These are phyloP conservation scores for Hibiscus trionum DNA, from an alignment of 345 rosid genomes.

Conservation along the genomic window DNA sequence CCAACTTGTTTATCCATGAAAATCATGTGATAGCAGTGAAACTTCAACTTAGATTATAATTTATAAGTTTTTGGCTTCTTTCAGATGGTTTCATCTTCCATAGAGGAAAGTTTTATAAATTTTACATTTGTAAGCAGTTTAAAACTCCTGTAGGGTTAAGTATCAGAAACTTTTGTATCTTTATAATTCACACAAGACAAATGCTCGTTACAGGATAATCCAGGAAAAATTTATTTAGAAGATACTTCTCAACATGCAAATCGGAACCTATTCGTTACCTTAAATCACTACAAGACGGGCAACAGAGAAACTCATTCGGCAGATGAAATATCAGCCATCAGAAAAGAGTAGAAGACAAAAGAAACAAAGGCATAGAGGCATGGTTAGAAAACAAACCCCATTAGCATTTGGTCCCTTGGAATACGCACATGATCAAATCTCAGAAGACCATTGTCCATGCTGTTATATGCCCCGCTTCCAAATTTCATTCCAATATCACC, in stretches of 20 bases:
- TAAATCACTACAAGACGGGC: not conserved
- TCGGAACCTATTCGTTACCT: not conserved
- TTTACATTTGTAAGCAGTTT: not conserved
- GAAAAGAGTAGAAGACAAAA: not conserved
- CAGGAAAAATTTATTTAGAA: not conserved
- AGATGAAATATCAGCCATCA: not conserved
- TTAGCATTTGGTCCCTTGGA: slow-evolving; percentile 89
- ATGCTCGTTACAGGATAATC: not conserved
- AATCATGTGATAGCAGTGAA: not conserved
- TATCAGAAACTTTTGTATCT: not conserved
- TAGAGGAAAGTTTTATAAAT: not conserved
- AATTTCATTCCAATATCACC: slow-evolving; percentile 96
- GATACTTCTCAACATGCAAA: not conserved
- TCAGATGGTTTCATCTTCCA: not conserved
- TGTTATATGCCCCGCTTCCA: slow-evolving; percentile 88
- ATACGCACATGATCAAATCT: slow-evolving; percentile 86
- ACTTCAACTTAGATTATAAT: not conserved
- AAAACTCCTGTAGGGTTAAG: not conserved
- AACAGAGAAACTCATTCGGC: not conserved
- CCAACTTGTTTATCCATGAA: not conserved
- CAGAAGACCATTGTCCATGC: slow-evolving; percentile 93
- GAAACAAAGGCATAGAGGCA: not conserved
- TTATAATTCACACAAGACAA: not conserved
- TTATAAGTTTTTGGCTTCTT: not conserved
- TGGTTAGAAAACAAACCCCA: slow-evolving; percentile 49